A percentile compares a stretch with the other conserved stretches of the same genome.
phyloP scores from a whole-genome alignment of 2,329 filamentous ascomycete species.

The Alternaria brassicae region DNA sequence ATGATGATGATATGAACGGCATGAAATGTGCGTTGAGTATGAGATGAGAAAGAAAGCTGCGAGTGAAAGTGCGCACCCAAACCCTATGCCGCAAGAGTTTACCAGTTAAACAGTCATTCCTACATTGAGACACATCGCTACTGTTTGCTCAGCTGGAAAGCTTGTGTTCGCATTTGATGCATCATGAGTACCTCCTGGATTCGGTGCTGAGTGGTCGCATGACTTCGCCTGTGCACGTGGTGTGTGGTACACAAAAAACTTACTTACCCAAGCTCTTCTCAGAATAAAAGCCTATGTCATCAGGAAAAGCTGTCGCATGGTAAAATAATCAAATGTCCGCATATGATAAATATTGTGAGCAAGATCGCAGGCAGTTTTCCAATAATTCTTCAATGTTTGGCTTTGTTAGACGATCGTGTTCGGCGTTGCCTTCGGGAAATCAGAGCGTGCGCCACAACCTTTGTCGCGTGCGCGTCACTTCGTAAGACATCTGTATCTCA shows the following conservation, averaged over 20 bases:
- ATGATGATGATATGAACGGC: conserved; percentile 9
- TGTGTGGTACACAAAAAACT: conserved; percentile 2
- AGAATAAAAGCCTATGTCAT: not conserved
- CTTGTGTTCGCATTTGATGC: conserved; percentile 9
- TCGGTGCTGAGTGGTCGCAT: conserved; percentile 7
- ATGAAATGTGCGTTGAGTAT: not conserved
- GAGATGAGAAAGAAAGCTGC: not conserved
- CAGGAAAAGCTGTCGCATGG: not conserved
- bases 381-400: not conserved
- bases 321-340: not conserved
- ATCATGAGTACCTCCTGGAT: conserved; percentile 14
- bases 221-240: conserved; percentile 12
- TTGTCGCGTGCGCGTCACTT: conserved; percentile 8
- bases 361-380: not conserved
- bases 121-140: conserved; percentile 6
- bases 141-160: conserved; percentile 16
- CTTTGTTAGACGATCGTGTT: not conserved
- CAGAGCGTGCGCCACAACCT: conserved; percentile 6
- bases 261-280: not conserved
- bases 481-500: conserved; percentile 3
- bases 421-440: not conserved
- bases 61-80: conserved; percentile 1
- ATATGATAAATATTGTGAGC: not conserved
- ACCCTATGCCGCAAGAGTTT: conserved; percentile 3
- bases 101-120: conserved; percentile 18